Percentiles rank a stretch among this genome's conserved stretches.
phyloP scores from a whole-genome alignment of 2,329 filamentous ascomycete species.

The Cladosporium colombiae region DNA sequence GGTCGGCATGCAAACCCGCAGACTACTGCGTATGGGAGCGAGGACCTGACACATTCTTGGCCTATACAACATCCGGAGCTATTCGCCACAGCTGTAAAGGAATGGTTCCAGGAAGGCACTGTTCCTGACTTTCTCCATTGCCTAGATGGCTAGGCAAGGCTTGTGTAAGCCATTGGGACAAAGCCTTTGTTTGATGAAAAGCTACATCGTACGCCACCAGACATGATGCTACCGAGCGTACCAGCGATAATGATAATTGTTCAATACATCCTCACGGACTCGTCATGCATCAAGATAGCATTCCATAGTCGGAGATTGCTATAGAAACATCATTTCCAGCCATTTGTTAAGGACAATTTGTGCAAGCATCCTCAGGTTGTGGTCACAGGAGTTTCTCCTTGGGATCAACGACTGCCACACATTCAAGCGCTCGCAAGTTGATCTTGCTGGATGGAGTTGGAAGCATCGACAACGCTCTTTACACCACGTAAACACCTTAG shows the following conservation, averaged over 20 bases:
- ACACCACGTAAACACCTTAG: background rate
- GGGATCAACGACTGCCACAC: no score
- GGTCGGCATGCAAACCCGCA: background rate
- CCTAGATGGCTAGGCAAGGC: background rate
- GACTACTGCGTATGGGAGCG: background rate
- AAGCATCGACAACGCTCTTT: background rate
- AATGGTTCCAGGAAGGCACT: background rate
- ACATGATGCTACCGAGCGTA: background rate
- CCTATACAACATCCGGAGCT: background rate
- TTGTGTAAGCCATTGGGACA: background rate
- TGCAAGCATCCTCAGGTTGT: no score
- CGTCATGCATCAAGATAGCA: background rate
- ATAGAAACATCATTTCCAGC: no score
- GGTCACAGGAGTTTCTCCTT: no score
- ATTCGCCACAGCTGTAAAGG: background rate
- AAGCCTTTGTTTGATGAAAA: background rate
- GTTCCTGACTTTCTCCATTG: background rate
- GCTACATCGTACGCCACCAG: background rate
- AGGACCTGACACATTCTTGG: background rate
- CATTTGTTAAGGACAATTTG: no score
- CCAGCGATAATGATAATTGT: background rate
- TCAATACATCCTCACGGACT: background rate
- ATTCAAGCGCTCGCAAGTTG: no score
- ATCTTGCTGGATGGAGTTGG: background rate
- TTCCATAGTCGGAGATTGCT: no score